Evolutionary conservation across 192 early-diverging fungal species (phyloP).

Genomic region (Gamsiella multidivaricata): DNA sequence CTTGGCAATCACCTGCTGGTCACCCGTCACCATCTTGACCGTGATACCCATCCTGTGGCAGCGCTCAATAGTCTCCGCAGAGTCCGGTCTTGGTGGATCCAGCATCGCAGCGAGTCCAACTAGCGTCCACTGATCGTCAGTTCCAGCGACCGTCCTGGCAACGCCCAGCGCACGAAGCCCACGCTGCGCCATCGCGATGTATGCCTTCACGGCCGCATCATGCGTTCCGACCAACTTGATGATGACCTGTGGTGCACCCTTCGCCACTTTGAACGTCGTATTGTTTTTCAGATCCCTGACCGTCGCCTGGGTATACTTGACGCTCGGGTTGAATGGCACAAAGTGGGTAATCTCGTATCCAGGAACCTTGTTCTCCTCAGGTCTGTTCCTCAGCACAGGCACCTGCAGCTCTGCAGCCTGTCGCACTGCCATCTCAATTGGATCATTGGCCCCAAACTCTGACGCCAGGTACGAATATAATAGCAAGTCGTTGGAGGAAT

Average conservation of each 20-base stretch:
- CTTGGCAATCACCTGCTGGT: slow-evolving; percentile 79
- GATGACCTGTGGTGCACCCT: slow-evolving; percentile 83
- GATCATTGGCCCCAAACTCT: slow-evolving; percentile 79
- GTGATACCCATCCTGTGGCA: slow-evolving; percentile 71
- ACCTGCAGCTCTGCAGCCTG: slow-evolving; percentile 65
- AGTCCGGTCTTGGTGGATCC: slow-evolving; percentile 77
- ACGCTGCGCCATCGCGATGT: slow-evolving; percentile 69
- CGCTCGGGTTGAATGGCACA: slow-evolving; percentile 77
- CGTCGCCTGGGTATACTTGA: slow-evolving; percentile 77
- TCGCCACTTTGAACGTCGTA: slow-evolving; percentile 69
- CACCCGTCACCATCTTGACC: slow-evolving; percentile 86
- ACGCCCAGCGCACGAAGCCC: slow-evolving; percentile 82
- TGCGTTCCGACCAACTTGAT: slow-evolving; percentile 62
- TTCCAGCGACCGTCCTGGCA: slow-evolving; percentile 62
- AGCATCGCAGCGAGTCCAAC: slow-evolving; percentile 74
- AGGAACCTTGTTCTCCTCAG: slow-evolving; percentile 62
- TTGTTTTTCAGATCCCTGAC: slow-evolving; percentile 62
- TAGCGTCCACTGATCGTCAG: slow-evolving; percentile 69
- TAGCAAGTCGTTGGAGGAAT: slow-evolving; percentile 67
- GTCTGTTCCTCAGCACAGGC: slow-evolving; percentile 56
- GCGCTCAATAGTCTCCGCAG: slow-evolving; percentile 73
- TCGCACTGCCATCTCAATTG: slow-evolving; percentile 82
- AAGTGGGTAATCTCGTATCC: slow-evolving; percentile 76
- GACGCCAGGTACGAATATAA: slow-evolving; percentile 73
- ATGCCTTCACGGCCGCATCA: slow-evolving; percentile 63